A percentile compares a stretch with the other conserved stretches of the same genome.
phyloP scores from a whole-genome alignment of 2,329 filamentous ascomycete genomes.

The Cladosporium sphaerospermum region DNA sequence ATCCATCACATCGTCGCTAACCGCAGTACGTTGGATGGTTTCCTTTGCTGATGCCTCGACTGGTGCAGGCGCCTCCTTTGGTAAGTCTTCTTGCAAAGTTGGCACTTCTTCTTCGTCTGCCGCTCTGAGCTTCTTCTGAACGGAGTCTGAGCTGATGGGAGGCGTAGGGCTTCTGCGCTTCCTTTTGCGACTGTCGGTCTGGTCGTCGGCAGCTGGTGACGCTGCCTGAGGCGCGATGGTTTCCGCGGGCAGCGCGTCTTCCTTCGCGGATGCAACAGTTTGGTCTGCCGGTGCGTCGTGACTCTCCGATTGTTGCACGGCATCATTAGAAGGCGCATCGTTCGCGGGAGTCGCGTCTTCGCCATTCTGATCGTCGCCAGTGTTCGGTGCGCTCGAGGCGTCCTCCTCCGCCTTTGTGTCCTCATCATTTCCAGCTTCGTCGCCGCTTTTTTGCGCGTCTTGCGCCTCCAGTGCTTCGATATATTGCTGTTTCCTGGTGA shows the following conservation, averaged over 20 bases:
- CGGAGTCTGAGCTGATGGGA: slow-evolving; percentile 23
- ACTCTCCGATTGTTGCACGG: not conserved
- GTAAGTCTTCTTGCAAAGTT: slow-evolving; percentile 18
- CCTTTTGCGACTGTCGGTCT: slow-evolving; percentile 24
- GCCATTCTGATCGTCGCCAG: not conserved
- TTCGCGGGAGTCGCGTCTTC: slow-evolving; percentile 2
- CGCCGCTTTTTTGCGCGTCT: slow-evolving; percentile 15
- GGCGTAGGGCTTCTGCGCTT: slow-evolving; percentile 28
- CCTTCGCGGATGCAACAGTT: not conserved
- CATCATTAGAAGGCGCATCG: not conserved
- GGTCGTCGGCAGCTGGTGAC: slow-evolving; percentile 4
- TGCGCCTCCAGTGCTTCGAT: slow-evolving; percentile 38
- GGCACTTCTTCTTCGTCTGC: slow-evolving; percentile 31
- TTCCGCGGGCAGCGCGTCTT: not conserved
- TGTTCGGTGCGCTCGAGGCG: not conserved
- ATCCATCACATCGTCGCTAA: slow-evolving; percentile 27
- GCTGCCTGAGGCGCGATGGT: not conserved
- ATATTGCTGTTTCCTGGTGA: slow-evolving; percentile 44
- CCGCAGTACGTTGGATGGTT: slow-evolving; percentile 20
- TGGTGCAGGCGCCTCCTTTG: slow-evolving; percentile 8
- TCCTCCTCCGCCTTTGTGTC: not conserved
- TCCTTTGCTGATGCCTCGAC: slow-evolving; percentile 14
- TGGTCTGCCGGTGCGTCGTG: not conserved
- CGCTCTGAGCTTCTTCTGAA: slow-evolving; percentile 40
- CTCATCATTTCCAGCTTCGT: slow-evolving; percentile 11